A percentile compares a stretch with the other conserved stretches of the same genome.
These are phyloP conservation scores for Aspergillus bombycis DNA, from an alignment of 2,329 filamentous ascomycete genomes.

Conservation along the genomic window DNA sequence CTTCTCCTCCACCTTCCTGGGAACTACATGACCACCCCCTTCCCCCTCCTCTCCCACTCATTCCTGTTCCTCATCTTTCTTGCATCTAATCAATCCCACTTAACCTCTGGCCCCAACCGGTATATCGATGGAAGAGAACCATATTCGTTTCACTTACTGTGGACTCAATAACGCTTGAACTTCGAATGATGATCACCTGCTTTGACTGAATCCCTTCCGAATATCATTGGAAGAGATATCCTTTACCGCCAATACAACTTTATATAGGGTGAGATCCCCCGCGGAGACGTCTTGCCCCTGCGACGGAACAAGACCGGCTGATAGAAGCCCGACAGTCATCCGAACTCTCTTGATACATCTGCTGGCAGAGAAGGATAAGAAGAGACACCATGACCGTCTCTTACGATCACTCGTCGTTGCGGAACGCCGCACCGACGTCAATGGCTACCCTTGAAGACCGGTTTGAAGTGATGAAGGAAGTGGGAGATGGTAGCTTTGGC, in stretches of 20 bases:
- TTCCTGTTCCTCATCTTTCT: slow-evolving; percentile 20
- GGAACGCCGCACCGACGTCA: slow-evolving; percentile 55
- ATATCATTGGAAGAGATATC: slow-evolving; percentile 15
- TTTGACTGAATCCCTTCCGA: slow-evolving; percentile 27
- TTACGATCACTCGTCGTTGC: slow-evolving; percentile 71
- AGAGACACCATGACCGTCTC: slow-evolving; percentile 71
- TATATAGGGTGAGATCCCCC: slow-evolving; percentile 12
- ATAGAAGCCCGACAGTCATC: slow-evolving; percentile 16
- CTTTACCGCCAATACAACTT: slow-evolving; percentile 11
- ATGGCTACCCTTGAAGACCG: slow-evolving; percentile 77
- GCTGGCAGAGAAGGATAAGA: slow-evolving; percentile 43
- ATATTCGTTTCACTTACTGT: slow-evolving; percentile 19
- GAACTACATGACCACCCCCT: slow-evolving; percentile 33
- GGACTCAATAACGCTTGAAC: slow-evolving; percentile 21
- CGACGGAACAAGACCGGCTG: slow-evolving; percentile 8
- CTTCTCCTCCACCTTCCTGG: slow-evolving; percentile 29
- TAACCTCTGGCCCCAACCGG: slow-evolving; percentile 18
- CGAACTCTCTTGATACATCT: slow-evolving; percentile 38
- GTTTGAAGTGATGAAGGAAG: slow-evolving; percentile 96
- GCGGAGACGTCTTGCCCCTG: neutral
- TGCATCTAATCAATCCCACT: slow-evolving; percentile 13
- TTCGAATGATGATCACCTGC: slow-evolving; percentile 35
- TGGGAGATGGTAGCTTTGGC: slow-evolving; percentile 97
- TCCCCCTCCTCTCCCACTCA: slow-evolving; percentile 25
- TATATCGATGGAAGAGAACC: slow-evolving; percentile 30